Conservation (phyloP, 1,284 basidiomycete species). For the Macrocystidia cucumis region DNA sequence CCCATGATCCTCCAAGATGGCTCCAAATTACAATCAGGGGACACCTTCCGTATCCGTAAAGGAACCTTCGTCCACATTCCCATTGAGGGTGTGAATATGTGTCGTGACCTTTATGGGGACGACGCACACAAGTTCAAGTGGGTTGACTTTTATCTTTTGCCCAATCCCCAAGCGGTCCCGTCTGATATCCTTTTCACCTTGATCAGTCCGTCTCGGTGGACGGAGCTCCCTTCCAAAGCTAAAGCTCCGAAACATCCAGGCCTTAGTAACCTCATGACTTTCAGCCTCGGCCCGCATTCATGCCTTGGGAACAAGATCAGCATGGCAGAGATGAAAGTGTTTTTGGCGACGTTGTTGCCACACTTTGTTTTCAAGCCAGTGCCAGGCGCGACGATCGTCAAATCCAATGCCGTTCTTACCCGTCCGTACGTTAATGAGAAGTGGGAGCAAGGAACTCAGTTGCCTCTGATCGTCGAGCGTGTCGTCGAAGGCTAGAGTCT, state of each 20-base stretch:
- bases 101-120: constrained; percentile 42
- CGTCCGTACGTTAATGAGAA: constrained; percentile 35
- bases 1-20: constrained; percentile 40
- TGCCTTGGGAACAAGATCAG: constrained; percentile 41
- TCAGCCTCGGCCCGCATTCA: constrained; percentile 41
- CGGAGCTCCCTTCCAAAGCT: constrained; percentile 26
- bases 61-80: constrained; percentile 49
- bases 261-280: constrained; percentile 42
- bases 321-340: constrained; percentile 38
- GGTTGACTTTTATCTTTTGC: constrained; percentile 11
- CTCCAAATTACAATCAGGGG: constrained; percentile 21
- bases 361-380: constrained; percentile 35
- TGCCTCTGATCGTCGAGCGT: constrained; percentile 31
- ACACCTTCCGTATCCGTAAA: constrained; percentile 34
- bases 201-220: constrained; percentile 45
- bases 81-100: constrained; percentile 43
- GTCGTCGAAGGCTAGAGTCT: too few species aligned
- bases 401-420: constrained; percentile 38
- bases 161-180: not conserved
- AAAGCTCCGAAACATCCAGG: constrained; percentile 31
- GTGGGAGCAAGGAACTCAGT: constrained; percentile 25
- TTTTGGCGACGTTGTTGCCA: constrained; percentile 35
- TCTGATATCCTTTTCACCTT: constrained; percentile 3
- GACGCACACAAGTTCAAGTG: constrained; percentile 44
- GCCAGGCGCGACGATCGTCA: constrained; percentile 29